Conservation (phyloP, 192 early-diverging fungal species). For the Phycomyces nitens region DNA sequence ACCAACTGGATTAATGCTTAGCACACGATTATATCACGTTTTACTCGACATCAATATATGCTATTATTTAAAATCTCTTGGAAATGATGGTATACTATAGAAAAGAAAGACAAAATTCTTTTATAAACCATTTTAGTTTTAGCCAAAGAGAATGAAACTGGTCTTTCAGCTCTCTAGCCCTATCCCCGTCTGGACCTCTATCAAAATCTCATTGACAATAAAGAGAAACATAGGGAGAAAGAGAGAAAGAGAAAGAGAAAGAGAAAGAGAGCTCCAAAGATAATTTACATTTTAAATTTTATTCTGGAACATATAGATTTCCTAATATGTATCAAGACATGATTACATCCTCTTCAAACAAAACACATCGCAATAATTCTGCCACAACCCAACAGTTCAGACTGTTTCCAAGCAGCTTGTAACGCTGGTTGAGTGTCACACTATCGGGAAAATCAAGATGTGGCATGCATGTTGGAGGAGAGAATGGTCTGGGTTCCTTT, state of each 20-base stretch:
- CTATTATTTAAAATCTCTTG: no score
- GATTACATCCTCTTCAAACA: conserved; percentile 39
- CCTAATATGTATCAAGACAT: neutral
- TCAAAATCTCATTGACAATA: no score
- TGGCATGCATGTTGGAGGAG: conserved; percentile 8
- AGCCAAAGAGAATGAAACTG: neutral
- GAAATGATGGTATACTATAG: no score
- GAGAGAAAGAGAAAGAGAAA: no score
- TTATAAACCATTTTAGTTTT: neutral
- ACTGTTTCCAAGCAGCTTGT: conserved; percentile 83
- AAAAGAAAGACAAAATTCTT: neutral
- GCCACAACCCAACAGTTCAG: conserved; percentile 81
- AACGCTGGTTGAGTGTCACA: conserved; percentile 63
- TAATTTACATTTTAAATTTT: neutral
- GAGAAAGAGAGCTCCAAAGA: no score
- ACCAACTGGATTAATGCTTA: no score
- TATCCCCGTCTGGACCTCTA: no score
- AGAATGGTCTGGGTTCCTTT: conserved; percentile 4
- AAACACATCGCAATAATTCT: conserved; percentile 65
- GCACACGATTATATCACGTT: no score
- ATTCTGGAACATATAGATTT: neutral
- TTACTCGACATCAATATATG: no score
- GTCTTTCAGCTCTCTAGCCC: neutral
- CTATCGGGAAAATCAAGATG: conserved; percentile 64
- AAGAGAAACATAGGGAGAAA: no score